phyloP scores from a whole-genome alignment of 129 eudicot genomes.

The Dittrichia graveolens region DNA sequence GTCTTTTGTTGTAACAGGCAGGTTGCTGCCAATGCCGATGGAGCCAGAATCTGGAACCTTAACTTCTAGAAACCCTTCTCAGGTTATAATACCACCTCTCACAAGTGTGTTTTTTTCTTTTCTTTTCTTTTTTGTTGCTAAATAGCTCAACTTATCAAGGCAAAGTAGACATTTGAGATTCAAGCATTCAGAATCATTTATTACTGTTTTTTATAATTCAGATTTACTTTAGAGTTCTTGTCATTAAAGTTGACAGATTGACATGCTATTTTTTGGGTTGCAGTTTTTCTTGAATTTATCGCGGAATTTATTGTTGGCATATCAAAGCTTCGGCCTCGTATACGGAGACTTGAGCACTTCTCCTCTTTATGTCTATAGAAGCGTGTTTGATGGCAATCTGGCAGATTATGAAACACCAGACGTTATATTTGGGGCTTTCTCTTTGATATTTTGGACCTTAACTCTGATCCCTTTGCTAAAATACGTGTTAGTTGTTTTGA shows the following conservation, averaged over 20 bases:
- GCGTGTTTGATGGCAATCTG: slow-evolving; percentile 56
- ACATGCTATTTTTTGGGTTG: slow-evolving; percentile 33
- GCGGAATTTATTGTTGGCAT: slow-evolving; percentile 70
- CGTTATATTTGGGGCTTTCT: slow-evolving; percentile 82
- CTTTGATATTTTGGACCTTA: slow-evolving; percentile 89
- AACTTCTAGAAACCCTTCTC: slow-evolving; percentile 34
- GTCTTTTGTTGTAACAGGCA: slow-evolving; percentile 23
- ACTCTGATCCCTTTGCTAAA: slow-evolving; percentile 78
- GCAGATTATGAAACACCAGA: slow-evolving; percentile 60
- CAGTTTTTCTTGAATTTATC: slow-evolving; percentile 56
- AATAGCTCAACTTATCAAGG: background rate
- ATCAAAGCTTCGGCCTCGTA: slow-evolving; percentile 95
- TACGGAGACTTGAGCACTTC: slow-evolving; percentile 93
- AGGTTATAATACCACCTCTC: slow-evolving; percentile 30
- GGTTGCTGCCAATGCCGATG: slow-evolving; percentile 35
- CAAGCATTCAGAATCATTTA: slow-evolving; percentile 11
- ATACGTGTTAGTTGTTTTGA: slow-evolving; percentile 58
- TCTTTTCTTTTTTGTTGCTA: background rate
- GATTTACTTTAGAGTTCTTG: slow-evolving; percentile 1
- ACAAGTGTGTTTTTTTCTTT: background rate
- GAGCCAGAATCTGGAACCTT: slow-evolving; percentile 41
- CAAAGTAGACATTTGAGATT: background rate
- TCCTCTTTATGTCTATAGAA: slow-evolving; percentile 83
- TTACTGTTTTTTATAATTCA: too few species aligned
- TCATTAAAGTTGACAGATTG: slow-evolving; percentile 11